A percentile compares a stretch with the other conserved stretches of the same genome.
phyloP scores from a whole-genome alignment of 805 yeast species.

The Metschnikowia baotianmanensis region DNA sequence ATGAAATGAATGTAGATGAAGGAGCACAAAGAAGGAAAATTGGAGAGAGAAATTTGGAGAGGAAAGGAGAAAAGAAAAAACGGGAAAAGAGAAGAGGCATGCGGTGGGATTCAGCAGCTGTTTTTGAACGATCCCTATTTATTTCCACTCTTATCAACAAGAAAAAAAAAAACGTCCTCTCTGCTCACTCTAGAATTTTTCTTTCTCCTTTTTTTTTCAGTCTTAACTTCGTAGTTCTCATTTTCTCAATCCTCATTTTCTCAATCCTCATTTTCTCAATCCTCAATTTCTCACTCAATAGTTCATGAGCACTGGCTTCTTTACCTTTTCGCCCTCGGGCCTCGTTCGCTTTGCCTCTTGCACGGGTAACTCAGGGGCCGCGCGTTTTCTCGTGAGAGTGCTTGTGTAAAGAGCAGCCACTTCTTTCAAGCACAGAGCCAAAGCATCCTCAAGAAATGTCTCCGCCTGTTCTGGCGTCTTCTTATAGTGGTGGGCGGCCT shows the following conservation, averaged over 20 bases:
- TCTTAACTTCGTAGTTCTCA: not conserved
- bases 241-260: not conserved
- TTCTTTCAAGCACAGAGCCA: slow-evolving; percentile 5
- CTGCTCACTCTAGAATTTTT: not conserved
- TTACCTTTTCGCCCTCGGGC: slow-evolving; percentile 15
- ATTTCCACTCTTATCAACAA: too few species aligned
- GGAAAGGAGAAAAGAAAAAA: too few species aligned
- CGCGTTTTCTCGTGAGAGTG: slow-evolving; percentile 6
- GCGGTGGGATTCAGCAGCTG: too few species aligned
- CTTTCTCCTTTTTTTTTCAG: not conserved
- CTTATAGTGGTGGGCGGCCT: not conserved
- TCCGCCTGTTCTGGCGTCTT: slow-evolving; percentile 1
- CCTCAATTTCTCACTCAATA: slow-evolving; percentile 5
- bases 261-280: not conserved
- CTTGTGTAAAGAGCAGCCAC: slow-evolving; percentile 3
- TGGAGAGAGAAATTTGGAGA: too few species aligned
- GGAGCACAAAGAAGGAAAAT: too few species aligned
- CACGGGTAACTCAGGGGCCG: slow-evolving; percentile 4
- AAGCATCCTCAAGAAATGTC: not conserved
- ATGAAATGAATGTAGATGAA: too few species aligned
- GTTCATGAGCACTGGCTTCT: slow-evolving; percentile 20
- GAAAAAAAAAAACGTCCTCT: too few species aligned
- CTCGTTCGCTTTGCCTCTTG: slow-evolving; percentile 13
- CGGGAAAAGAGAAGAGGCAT: too few species aligned
- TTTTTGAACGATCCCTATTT: too few species aligned